phyloP scores from a whole-genome alignment of 2,329 filamentous ascomycete genomes.

The Penicillium sp. region DNA sequence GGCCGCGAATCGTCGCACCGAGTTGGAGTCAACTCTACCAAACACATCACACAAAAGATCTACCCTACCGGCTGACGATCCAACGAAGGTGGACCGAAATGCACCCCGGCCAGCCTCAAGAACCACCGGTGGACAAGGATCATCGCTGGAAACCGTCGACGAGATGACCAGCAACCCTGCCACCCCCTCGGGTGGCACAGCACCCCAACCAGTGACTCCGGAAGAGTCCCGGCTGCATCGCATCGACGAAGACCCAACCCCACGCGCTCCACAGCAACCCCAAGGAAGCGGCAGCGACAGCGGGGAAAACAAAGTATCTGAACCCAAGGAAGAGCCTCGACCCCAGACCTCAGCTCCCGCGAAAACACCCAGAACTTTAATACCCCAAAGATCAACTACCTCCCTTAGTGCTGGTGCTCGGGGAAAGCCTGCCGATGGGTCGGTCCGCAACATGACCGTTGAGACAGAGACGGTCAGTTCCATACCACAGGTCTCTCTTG shows the following conservation, averaged over 20 bases:
- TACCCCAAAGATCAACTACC: constrained; percentile 68
- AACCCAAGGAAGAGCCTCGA: constrained; percentile 39
- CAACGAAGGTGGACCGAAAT: constrained; percentile 39
- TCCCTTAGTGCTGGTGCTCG: constrained; percentile 62
- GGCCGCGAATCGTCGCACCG: constrained; percentile 31
- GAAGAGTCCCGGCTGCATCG: constrained; percentile 39
- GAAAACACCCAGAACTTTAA: constrained; percentile 52
- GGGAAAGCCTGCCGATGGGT: constrained; percentile 70
- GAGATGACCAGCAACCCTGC: constrained; percentile 75
- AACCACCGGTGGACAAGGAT: constrained; percentile 59
- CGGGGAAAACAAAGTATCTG: constrained; percentile 45
- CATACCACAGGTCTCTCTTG: constrained; percentile 79
- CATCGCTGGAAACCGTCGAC: constrained; percentile 83
- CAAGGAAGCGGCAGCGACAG: constrained; percentile 63
- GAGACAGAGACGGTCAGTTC: constrained; percentile 95
- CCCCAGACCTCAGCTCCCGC: constrained; percentile 40
- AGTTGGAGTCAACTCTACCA: constrained; percentile 33
- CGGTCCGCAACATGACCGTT: constrained; percentile 88
- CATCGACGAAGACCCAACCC: constrained; percentile 43
- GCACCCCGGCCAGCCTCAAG: constrained; percentile 56
- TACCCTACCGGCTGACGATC: constrained; percentile 27
- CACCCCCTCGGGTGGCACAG: constrained; percentile 57
- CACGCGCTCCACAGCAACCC: constrained; percentile 44
- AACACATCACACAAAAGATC: constrained; percentile 42
- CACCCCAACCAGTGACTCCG: constrained; percentile 42